Conservation (phyloP, 495 filamentous ascomycete genomes). For the Penicillium turbatum region DNA sequence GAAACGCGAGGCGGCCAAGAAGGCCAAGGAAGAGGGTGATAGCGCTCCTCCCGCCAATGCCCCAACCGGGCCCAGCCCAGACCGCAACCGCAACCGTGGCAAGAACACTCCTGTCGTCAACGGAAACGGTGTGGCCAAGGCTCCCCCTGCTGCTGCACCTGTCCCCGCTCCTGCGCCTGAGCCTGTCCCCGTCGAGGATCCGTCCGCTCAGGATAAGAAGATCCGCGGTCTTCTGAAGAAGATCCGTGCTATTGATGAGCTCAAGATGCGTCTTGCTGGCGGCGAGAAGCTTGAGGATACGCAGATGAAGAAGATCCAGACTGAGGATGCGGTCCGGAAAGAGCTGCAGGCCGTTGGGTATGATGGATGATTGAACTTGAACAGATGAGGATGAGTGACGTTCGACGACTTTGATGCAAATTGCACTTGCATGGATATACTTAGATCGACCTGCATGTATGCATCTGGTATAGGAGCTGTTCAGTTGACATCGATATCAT, state of each 20-base stretch:
- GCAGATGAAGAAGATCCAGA: constrained; percentile 96
- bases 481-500: constrained; percentile 1
- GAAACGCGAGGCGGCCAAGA: constrained; percentile 89
- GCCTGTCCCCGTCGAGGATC: constrained; percentile 25
- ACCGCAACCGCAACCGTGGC: constrained; percentile 34
- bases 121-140: constrained; percentile 17
- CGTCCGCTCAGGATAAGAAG: constrained; percentile 74
- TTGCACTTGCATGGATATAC: constrained; percentile 7
- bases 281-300: constrained; percentile 98
- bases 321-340: constrained; percentile 73
- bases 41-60: constrained; percentile 53
- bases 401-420: constrained; percentile 1
- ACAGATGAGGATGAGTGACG: neutral
- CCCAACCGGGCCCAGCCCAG: constrained; percentile 48
- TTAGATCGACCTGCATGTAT: constrained; percentile 9
- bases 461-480: constrained; percentile 5
- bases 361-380: constrained; percentile 31
- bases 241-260: constrained; percentile 91
- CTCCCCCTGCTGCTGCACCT: constrained; percentile 11
- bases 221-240: constrained; percentile 89
- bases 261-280: constrained; percentile 89
- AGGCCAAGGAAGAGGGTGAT: constrained; percentile 72
- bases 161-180: constrained; percentile 23
- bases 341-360: constrained; percentile 68
- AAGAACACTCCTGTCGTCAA: constrained; percentile 35